Conservation (phyloP, 208 protist species). For the Tritrichomonas musculus region DNA sequence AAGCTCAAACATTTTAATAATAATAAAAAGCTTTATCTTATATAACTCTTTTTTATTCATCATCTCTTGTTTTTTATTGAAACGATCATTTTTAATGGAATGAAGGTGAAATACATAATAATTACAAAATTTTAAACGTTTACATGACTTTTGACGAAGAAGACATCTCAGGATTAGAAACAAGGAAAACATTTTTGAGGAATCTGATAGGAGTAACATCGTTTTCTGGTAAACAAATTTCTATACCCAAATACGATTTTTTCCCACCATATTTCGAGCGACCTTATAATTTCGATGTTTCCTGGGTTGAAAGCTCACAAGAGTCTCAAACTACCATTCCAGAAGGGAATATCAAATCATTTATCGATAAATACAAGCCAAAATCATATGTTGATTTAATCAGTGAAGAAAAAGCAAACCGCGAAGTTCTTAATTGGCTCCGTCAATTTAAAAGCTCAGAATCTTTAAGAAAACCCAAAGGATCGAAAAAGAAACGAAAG, state of each 20-base stretch:
- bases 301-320: neutral
- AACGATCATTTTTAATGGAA: too few species aligned
- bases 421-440: slow-evolving; percentile 26
- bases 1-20: too few species aligned
- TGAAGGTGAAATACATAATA: too few species aligned
- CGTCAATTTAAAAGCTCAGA: neutral
- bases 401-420: slow-evolving; percentile 15
- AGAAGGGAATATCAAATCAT: neutral
- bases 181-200: neutral
- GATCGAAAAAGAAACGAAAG: neutral
- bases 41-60: too few species aligned
- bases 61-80: too few species aligned
- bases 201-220: neutral
- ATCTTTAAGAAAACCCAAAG: neutral
- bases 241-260: slow-evolving; percentile 5
- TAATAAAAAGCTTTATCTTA: too few species aligned
- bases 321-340: neutral
- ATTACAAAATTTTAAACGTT: too few species aligned
- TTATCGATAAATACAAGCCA: slow-evolving; percentile 1
- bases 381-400: slow-evolving; percentile 28
- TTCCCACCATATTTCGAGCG: slow-evolving; percentile 4
- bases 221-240: neutral
- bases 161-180: too few species aligned
- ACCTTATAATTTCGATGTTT: neutral
- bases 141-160: too few species aligned